These are phyloP conservation scores for Leccinum disarticulatum DNA, from an alignment of 768 basidiomycete species.

Conservation along the genomic window DNA sequence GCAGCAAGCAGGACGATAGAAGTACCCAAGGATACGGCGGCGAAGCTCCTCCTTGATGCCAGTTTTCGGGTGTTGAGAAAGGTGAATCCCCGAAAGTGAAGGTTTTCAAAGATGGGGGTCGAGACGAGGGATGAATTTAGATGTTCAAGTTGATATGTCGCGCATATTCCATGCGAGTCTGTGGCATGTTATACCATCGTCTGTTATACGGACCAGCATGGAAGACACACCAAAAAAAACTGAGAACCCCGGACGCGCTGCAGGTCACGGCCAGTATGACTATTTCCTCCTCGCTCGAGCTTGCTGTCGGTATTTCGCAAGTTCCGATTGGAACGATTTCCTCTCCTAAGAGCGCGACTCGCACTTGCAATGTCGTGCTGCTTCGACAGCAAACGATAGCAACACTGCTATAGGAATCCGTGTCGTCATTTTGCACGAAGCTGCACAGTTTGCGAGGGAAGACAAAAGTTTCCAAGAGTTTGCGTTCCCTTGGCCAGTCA, in stretches of 20 bases:
- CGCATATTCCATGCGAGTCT: conserved; percentile 50
- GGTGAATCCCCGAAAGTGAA: conserved; percentile 24
- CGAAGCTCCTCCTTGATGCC: conserved; percentile 22
- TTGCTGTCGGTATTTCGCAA: conserved; percentile 24
- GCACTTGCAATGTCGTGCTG: conserved; percentile 21
- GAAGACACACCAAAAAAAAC: conserved; percentile 45
- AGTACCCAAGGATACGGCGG: conserved; percentile 51
- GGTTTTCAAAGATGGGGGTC: conserved; percentile 21
- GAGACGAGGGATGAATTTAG: conserved; percentile 26
- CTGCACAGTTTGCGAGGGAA: conserved; percentile 29
- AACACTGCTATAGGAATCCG: conserved; percentile 3
- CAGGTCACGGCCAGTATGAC: conserved; percentile 22
- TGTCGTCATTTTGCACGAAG: conserved; percentile 27
- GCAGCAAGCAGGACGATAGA: conserved; percentile 59
- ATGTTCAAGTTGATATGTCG: conserved; percentile 34
- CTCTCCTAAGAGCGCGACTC: conserved; percentile 21
- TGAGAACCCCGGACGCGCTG: conserved; percentile 49
- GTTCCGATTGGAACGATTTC: conserved; percentile 15
- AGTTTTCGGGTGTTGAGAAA: conserved; percentile 8
- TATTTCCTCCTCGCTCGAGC: background rate
- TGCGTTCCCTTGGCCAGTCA: conserved; percentile 27
- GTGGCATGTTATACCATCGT: conserved; percentile 4
- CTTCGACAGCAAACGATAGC: conserved; percentile 26
- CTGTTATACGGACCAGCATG: background rate
- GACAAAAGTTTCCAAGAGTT: conserved; percentile 31